Conservation (phyloP, 1,284 basidiomycete genomes). For the Schizophyllum amplum region DNA sequence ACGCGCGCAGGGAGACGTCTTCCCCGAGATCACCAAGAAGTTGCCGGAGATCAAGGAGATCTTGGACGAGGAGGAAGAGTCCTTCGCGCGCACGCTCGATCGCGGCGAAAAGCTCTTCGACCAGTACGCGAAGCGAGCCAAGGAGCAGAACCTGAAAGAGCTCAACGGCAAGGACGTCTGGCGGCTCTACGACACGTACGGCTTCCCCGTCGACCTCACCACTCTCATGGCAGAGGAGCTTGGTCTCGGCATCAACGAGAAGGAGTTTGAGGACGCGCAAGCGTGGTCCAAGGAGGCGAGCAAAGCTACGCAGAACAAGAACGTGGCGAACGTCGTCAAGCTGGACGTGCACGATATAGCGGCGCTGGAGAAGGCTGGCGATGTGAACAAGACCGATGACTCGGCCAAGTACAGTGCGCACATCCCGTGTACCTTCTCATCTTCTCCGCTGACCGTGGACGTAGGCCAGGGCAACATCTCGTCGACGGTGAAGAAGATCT, state of each 20-base stretch:
- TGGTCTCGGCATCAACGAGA: slow-evolving; percentile 79
- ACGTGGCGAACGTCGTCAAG: slow-evolving; percentile 66
- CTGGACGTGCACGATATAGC: slow-evolving; percentile 96
- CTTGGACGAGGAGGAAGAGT: slow-evolving; percentile 95
- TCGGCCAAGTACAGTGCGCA: slow-evolving; percentile 79
- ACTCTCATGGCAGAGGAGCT: slow-evolving; percentile 97
- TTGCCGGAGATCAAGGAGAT: slow-evolving; percentile 89
- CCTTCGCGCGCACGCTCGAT: slow-evolving; percentile 93
- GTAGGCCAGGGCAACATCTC: slow-evolving; percentile 69
- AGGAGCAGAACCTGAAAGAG: slow-evolving; percentile 54
- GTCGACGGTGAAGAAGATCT: slow-evolving; percentile 80
- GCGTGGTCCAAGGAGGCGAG: slow-evolving; percentile 86
- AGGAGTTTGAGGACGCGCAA: slow-evolving; percentile 88
- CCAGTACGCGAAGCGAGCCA: slow-evolving; percentile 73
- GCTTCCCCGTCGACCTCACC: slow-evolving; percentile 96
- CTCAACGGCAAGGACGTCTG: slow-evolving; percentile 92
- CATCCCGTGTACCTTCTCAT: neutral
- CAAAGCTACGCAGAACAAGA: slow-evolving; percentile 73
- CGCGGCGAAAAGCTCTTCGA: slow-evolving; percentile 97
- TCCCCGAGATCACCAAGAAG: slow-evolving; percentile 90
- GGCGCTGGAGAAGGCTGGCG: slow-evolving; percentile 71
- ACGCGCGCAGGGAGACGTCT: slow-evolving; percentile 62
- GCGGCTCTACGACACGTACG: slow-evolving; percentile 97
- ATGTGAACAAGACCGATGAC: slow-evolving; percentile 93
- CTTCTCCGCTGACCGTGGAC: slow-evolving; percentile 3